phyloP scores from a whole-genome alignment of 352 stramenopile genomes.

The Globisporangium canariense region DNA sequence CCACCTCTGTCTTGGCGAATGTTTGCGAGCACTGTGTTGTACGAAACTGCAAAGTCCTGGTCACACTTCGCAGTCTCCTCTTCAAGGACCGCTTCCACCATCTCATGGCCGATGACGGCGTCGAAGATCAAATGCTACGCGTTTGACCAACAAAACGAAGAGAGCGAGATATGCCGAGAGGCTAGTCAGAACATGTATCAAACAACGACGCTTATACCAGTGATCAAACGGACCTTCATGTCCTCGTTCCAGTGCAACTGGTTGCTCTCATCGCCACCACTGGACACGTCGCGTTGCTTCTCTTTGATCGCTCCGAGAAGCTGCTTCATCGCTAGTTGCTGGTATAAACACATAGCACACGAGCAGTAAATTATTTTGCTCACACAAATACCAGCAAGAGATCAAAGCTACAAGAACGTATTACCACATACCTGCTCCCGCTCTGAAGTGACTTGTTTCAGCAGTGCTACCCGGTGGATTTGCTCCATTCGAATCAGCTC shows the following conservation, averaged over 20 bases:
- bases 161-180: background rate
- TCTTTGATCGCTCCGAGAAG: conserved; percentile 29
- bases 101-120: conserved; percentile 63
- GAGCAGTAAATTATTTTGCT: background rate
- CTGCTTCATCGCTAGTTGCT: conserved; percentile 54
- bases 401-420: background rate
- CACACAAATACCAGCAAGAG: background rate
- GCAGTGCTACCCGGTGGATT: conserved; percentile 37
- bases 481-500: conserved; percentile 52
- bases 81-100: conserved; percentile 57
- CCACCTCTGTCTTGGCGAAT: conserved; percentile 17
- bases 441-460: conserved; percentile 55
- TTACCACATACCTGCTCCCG: conserved; percentile 42
- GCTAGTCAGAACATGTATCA: background rate
- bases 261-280: conserved; percentile 14
- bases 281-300: background rate
- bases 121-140: conserved; percentile 62
- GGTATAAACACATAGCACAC: background rate
- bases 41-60: conserved; percentile 31
- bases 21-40: conserved; percentile 27
- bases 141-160: conserved; percentile 17
- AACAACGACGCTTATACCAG: background rate
- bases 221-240: conserved; percentile 19
- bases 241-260: conserved; percentile 22
- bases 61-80: conserved; percentile 43